Percentiles rank a stretch among this genome's conserved stretches.
Conservation (phyloP, 371 early-diverging fungal species). For the Edhazardia aedis region DNA sequence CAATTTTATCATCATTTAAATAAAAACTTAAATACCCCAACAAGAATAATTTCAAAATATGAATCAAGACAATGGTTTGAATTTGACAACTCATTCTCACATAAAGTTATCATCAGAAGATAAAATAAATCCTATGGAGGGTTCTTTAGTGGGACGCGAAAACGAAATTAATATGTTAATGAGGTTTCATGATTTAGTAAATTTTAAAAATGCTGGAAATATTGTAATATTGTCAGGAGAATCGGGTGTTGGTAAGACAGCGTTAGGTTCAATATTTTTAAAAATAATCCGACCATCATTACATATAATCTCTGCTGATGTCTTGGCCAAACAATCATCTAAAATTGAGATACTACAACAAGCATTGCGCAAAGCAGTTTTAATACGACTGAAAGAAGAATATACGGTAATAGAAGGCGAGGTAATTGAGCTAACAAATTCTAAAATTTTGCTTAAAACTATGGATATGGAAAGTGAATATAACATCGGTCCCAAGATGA, state of each 20-base stretch:
- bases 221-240: conserved; percentile 80
- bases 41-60: no score
- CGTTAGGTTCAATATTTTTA: conserved; percentile 60
- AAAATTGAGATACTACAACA: conserved; percentile 91
- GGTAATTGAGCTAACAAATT: conserved; percentile 83
- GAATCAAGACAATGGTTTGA: no score
- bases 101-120: no score
- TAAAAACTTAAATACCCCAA: no score
- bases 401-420: conserved; percentile 91
- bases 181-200: no score
- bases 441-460: conserved; percentile 87
- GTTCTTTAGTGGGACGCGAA: no score
- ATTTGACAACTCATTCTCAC: no score
- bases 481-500: conserved; percentile 89
- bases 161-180: no score
- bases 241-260: conserved; percentile 66
- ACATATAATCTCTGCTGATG: conserved; percentile 75
- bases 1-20: no score
- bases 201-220: conserved; percentile 58
- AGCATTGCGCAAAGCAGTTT: conserved; percentile 79
- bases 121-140: no score
- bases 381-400: conserved; percentile 84
- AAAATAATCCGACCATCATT: conserved; percentile 81
- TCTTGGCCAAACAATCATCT: conserved; percentile 83
- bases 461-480: conserved; percentile 98